Conservation (phyloP, 306 rosid species). For the Lotus japonicus region DNA sequence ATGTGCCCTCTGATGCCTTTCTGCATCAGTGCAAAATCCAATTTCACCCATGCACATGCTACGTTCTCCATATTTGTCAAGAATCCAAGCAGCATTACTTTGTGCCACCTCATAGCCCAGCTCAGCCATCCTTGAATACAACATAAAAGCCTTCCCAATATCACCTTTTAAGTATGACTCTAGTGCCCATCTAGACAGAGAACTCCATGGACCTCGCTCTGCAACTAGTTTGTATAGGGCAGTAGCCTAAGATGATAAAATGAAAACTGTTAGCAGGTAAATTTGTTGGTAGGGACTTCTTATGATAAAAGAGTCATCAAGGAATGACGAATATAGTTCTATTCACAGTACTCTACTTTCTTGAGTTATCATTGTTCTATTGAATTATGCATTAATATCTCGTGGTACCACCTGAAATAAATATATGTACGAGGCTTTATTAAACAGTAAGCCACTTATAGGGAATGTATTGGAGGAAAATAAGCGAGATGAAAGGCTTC, state of each 20-base stretch:
- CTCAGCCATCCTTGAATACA: slow-evolving; percentile 98
- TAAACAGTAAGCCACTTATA: neutral
- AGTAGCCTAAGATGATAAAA: slow-evolving; percentile 57
- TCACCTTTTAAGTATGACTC: slow-evolving; percentile 91
- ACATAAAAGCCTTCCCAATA: slow-evolving; percentile 80
- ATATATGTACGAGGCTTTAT: neutral
- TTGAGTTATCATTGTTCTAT: neutral
- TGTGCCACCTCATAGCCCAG: slow-evolving; percentile 97
- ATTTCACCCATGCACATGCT: slow-evolving; percentile 96
- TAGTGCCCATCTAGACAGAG: slow-evolving; percentile 98
- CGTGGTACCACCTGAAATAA: neutral
- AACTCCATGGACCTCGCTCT: slow-evolving; percentile 98
- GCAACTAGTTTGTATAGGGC: slow-evolving; percentile 90
- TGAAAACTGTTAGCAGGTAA: slow-evolving; percentile 11
- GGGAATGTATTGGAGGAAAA: neutral
- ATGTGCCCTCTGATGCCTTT: slow-evolving; percentile 94
- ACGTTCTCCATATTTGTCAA: slow-evolving; percentile 87
- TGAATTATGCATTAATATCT: neutral
- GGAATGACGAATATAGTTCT: neutral
- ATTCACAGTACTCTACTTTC: neutral
- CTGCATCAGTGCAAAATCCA: slow-evolving; percentile 80
- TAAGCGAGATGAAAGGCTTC: neutral
- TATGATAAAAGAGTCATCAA: neutral
- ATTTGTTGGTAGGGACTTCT: neutral
- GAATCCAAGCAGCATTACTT: slow-evolving; percentile 99